These are phyloP conservation scores for Calocybe gambosa DNA, from an alignment of 1,284 basidiomycete genomes.

Conservation along the genomic window DNA sequence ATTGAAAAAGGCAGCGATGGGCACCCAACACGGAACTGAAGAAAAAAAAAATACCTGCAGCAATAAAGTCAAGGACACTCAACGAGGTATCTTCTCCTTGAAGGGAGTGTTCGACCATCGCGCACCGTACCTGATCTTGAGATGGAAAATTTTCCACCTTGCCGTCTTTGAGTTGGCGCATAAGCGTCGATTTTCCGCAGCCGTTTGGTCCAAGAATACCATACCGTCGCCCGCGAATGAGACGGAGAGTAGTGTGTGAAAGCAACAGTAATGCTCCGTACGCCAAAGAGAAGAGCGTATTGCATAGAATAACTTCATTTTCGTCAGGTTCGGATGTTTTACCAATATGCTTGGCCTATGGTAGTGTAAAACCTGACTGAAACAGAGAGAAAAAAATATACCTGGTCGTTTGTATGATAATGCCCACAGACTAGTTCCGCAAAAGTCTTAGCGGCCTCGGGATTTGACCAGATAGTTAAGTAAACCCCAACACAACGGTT, in stretches of 20 bases:
- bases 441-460: slow-evolving; percentile 42
- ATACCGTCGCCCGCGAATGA: slow-evolving; percentile 89
- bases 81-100: slow-evolving; percentile 87
- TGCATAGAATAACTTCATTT: slow-evolving; percentile 77
- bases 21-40: neutral
- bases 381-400: slow-evolving; percentile 16
- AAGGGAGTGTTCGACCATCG: slow-evolving; percentile 96
- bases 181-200: slow-evolving; percentile 93
- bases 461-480: slow-evolving; percentile 63
- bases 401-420: slow-evolving; percentile 75
- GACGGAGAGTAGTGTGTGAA: slow-evolving; percentile 90
- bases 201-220: slow-evolving; percentile 96
- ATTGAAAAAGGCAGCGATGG: neutral
- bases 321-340: slow-evolving; percentile 51
- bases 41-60: slow-evolving; percentile 50
- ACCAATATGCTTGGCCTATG: slow-evolving; percentile 48
- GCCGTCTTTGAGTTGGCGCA: slow-evolving; percentile 92
- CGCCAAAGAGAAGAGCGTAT: slow-evolving; percentile 93
- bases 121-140: slow-evolving; percentile 76
- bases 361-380: slow-evolving; percentile 6
- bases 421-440: slow-evolving; percentile 64
- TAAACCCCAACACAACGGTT: slow-evolving; percentile 68
- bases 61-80: slow-evolving; percentile 85
- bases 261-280: slow-evolving; percentile 94
- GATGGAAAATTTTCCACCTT: slow-evolving; percentile 98